These are phyloP conservation scores for Coemansia sp. DNA, from an alignment of 192 early-diverging fungal genomes.

Conservation along the genomic window DNA sequence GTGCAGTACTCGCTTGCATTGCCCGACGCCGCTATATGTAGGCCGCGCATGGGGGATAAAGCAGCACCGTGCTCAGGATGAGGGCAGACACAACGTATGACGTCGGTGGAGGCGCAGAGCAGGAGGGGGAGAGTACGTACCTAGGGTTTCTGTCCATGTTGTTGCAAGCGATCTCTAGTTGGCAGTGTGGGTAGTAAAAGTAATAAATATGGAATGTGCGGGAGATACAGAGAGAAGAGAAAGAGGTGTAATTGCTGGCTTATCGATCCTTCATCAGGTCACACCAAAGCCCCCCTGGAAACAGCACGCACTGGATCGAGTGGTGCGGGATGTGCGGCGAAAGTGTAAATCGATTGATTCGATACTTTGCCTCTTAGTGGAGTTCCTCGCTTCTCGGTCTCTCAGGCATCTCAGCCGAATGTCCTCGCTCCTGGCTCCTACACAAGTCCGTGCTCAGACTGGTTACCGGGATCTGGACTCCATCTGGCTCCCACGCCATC, in stretches of 20 bases:
- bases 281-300: not conserved
- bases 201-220: not conserved
- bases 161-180: not conserved
- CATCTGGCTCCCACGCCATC: not conserved
- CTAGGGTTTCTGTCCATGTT: constrained; percentile 7
- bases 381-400: not conserved
- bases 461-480: not conserved
- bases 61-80: not conserved
- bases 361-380: not conserved
- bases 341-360: not conserved
- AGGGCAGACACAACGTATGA: not conserved
- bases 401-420: not conserved
- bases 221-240: not conserved
- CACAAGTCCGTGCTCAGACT: not conserved
- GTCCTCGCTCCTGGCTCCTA: not conserved
- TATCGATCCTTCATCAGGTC: not conserved
- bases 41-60: not conserved
- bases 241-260: not conserved
- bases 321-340: not conserved
- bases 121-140: not conserved
- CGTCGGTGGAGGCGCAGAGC: not conserved
- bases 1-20: not conserved
- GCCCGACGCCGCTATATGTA: not conserved
- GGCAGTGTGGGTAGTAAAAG: not conserved
- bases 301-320: not conserved